Evolutionary conservation across 495 filamentous ascomycete genomes (phyloP).

Genomic region (Aspergillus homomorphus): DNA sequence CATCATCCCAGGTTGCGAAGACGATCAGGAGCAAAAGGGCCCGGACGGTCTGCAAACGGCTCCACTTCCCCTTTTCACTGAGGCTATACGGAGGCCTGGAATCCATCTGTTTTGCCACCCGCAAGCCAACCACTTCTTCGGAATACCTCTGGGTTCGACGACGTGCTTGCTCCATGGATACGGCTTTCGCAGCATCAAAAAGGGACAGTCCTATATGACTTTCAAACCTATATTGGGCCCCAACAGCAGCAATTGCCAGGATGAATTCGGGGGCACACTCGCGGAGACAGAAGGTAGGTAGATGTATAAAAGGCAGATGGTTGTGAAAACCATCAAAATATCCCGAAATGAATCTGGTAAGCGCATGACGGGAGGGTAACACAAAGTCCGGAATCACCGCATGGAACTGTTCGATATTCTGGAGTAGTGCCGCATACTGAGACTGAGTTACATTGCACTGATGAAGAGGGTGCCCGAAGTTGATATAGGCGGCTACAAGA

Average conservation of each 20-base stretch:
- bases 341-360: constrained; percentile 54
- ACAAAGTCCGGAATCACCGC: background rate
- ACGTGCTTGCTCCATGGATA: background rate
- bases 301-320: constrained; percentile 57
- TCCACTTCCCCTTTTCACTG: no score
- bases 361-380: constrained; percentile 44
- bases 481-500: no score
- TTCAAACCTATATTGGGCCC: constrained; percentile 42
- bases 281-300: constrained; percentile 49
- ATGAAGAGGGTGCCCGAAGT: no score
- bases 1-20: constrained; percentile 23
- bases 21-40: constrained; percentile 15
- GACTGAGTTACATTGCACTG: no score
- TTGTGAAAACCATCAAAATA: constrained; percentile 59
- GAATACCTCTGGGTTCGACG: no score
- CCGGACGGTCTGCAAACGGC: background rate
- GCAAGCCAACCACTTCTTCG: no score
- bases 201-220: constrained; percentile 50
- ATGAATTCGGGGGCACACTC: constrained; percentile 53
- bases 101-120: no score
- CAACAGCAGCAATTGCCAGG: constrained; percentile 39
- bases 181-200: constrained; percentile 53
- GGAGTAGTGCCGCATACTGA: no score
- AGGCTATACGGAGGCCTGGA: no score
- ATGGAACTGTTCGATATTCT: no score